A percentile compares a stretch with the other conserved stretches of the same genome.
Evolutionary conservation across 2,329 filamentous ascomycete genomes (phyloP).

Genomic region (Cercospora sp.): DNA sequence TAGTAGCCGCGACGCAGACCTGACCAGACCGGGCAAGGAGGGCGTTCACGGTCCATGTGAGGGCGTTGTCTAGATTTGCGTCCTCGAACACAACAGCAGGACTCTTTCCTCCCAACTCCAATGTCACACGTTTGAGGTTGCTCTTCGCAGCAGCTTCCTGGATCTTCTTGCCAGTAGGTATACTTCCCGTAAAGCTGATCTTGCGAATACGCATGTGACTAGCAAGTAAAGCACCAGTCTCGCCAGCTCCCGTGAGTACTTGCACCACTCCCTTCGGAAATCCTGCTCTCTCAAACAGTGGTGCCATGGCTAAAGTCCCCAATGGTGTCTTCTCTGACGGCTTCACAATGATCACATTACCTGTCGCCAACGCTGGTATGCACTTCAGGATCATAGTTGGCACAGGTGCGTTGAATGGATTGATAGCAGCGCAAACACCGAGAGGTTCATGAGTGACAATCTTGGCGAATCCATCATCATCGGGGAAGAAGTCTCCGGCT

Average conservation of each 20-base stretch:
- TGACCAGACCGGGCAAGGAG: constrained; percentile 39
- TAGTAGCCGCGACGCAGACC: constrained; percentile 55
- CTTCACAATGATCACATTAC: constrained; percentile 41
- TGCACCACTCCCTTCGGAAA: constrained; percentile 64
- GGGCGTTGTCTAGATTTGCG: constrained; percentile 50
- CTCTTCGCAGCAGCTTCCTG: constrained; percentile 57
- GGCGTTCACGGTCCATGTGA: constrained; percentile 36
- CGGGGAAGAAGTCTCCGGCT: constrained; percentile 20
- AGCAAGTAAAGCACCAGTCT: constrained; percentile 59
- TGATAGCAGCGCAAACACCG: constrained; percentile 23
- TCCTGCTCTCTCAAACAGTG: constrained; percentile 55
- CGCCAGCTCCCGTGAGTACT: constrained; percentile 59
- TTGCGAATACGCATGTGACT: constrained; percentile 61
- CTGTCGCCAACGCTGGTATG: constrained; percentile 56
- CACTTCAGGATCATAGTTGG: constrained; percentile 56
- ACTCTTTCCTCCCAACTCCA: constrained; percentile 64
- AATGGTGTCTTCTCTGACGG: constrained; percentile 58
- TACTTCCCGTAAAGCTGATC: constrained; percentile 64
- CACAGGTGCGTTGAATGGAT: constrained; percentile 51
- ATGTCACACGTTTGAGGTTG: constrained; percentile 59
- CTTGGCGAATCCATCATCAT: constrained; percentile 42
- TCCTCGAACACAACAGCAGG: constrained; percentile 59
- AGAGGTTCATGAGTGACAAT: constrained; percentile 21
- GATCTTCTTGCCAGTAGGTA: constrained; percentile 60
- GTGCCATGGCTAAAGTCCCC: constrained; percentile 57